Conservation (phyloP, 345 rosid species). For the Eutrema japonicum region DNA sequence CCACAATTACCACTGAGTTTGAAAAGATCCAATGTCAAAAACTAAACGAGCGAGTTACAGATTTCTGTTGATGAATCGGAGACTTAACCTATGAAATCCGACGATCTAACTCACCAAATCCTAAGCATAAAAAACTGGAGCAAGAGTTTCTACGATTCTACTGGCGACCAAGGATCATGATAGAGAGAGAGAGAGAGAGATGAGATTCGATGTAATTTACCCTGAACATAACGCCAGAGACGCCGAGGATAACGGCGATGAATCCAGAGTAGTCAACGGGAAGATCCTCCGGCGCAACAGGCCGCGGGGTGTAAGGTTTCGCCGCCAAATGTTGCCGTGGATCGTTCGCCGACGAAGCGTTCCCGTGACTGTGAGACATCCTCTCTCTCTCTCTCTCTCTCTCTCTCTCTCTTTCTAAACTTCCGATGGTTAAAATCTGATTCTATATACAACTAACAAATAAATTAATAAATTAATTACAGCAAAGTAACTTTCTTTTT, state of each 20-base stretch:
- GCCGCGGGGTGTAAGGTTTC: constrained; percentile 59
- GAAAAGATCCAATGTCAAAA: constrained; percentile 10
- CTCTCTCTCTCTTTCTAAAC: background rate
- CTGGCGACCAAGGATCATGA: background rate
- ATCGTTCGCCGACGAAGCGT: constrained; percentile 66
- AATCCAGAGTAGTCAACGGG: constrained; percentile 96
- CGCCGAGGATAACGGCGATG: constrained; percentile 86
- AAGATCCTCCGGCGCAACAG: constrained; percentile 74
- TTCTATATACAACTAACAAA: background rate
- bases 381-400: constrained; percentile 28
- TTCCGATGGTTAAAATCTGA: constrained; percentile 17
- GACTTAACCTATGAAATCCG: constrained; percentile 2
- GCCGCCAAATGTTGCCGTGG: constrained; percentile 87
- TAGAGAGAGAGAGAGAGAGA: constrained; percentile 7
- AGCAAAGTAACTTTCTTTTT: background rate
- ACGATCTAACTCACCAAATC: constrained; percentile 8
- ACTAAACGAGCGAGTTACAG: constrained; percentile 17
- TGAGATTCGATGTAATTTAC: constrained; percentile 41
- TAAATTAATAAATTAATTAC: background rate
- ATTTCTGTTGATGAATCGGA: background rate
- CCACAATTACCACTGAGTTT: background rate
- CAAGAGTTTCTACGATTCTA: constrained; percentile 1
- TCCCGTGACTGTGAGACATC: constrained; percentile 61
- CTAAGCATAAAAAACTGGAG: constrained; percentile 14
- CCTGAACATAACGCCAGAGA: constrained; percentile 95